Base-by-base conservation (phyloP, 345 rosid species). In the Salix caprea region DNA sequence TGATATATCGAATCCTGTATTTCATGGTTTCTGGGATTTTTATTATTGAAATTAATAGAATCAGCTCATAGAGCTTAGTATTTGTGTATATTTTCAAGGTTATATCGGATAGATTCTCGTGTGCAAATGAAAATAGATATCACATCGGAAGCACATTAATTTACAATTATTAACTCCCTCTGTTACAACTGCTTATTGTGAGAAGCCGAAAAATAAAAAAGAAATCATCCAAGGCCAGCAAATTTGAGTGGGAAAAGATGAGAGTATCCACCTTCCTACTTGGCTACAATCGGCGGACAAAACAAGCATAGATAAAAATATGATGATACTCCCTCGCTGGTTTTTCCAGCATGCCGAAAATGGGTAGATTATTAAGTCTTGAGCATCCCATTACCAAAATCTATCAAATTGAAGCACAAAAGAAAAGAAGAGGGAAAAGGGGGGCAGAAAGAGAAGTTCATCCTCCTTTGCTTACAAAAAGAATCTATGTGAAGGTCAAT, bases 401-500 rank as follows among this genome's bases (percentile, higher is more conserved):
- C 72, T 65, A 71, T 65, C 75, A 28, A 71, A 68, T 34, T 52
- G 70, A 88, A 70, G 78, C 76, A 75, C 58, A 76, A 65, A 65
- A 32, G 52, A 67, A 65, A 65, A n/a, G 14, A 60, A 56, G 21
- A 66, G 77, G 28, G 11, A 58, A 28, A 23, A 37, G 19, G 14
- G 69, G 28, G 28, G 23, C 11, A 44, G 34, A 42, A 34, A 66
- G 23, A n/a, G 30, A 62, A 54, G 26, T 36, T 67, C 60, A 72
- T 23, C 70, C 71, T 36, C 65, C 65, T 77, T 70, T 77, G 66
- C 82, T 82, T 77, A 86, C 83, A 82, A 46, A 85, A 85, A 80
- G 87, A 86, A 86, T 84, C 28, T 23, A n/a, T 12, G 5, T 42
- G 78, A 78, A 76, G 42, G 83, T 66, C 75, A 77, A 71, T 73